Conservation (phyloP, 2,329 filamentous ascomycete genomes). For the Fusarium anguioides region DNA sequence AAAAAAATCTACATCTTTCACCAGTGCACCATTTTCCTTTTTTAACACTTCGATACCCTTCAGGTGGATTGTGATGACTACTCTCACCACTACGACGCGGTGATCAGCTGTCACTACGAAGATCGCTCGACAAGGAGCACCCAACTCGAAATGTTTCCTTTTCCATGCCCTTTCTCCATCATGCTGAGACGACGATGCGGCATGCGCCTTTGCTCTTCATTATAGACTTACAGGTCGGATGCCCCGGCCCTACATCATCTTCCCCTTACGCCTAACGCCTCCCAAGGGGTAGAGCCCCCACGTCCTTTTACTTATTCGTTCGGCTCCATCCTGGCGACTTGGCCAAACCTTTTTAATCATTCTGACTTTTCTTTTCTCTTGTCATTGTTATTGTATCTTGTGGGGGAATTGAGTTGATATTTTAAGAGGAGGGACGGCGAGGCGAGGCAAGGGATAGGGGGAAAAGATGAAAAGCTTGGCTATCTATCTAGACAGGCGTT, state of each 20-base stretch:
- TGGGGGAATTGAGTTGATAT: conserved; percentile 22
- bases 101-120: conserved; percentile 24
- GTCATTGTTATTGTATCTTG: conserved; percentile 37
- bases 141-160: conserved; percentile 43
- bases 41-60: conserved; percentile 51
- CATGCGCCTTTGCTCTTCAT: conserved; percentile 38
- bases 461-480: conserved; percentile 33
- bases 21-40: conserved; percentile 41
- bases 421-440: conserved; percentile 40
- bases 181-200: conserved; percentile 37
- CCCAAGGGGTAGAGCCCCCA: conserved; percentile 44
- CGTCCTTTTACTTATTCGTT: conserved; percentile 37
- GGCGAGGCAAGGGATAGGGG: conserved; percentile 29
- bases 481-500: conserved; percentile 33
- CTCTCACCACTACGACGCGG: conserved; percentile 37
- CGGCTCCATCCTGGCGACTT: conserved; percentile 47
- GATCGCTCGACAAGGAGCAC: conserved; percentile 27
- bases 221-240: conserved; percentile 45
- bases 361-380: conserved; percentile 37
- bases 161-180: conserved; percentile 35
- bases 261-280: conserved; percentile 39
- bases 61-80: conserved; percentile 45
- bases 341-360: conserved; percentile 44
- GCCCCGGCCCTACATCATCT: conserved; percentile 35
- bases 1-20: conserved; percentile 37